phyloP scores from a whole-genome alignment of 2,329 filamentous ascomycete genomes.

The Aspergillus viridinutans region DNA sequence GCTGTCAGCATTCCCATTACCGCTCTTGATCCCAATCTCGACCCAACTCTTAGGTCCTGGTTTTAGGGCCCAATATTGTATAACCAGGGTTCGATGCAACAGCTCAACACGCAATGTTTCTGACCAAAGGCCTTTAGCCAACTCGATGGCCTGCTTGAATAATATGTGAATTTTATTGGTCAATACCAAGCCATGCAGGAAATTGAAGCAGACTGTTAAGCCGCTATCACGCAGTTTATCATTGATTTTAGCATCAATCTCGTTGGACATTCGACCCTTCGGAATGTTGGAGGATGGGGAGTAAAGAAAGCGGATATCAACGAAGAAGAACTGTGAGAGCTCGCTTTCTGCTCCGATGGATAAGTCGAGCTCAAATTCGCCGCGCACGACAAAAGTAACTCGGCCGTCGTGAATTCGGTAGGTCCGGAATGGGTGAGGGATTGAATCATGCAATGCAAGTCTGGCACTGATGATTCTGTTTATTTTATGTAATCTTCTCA shows the following conservation, averaged over 20 bases:
- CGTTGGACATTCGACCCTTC: constrained; percentile 56
- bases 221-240: constrained; percentile 65
- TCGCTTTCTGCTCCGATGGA: constrained; percentile 84
- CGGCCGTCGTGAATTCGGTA: constrained; percentile 81
- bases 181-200: constrained; percentile 80
- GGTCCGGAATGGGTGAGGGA: constrained; percentile 72
- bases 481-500: constrained; percentile 72
- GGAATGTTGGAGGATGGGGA: constrained; percentile 64
- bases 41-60: constrained; percentile 81
- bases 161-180: constrained; percentile 87
- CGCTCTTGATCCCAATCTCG: constrained; percentile 65
- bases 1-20: constrained; percentile 9
- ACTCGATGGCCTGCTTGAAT: constrained; percentile 67
- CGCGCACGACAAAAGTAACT: constrained; percentile 76
- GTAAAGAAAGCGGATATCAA: constrained; percentile 85
- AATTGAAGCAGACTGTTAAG: constrained; percentile 74
- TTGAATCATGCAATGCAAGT: constrained; percentile 77
- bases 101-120: constrained; percentile 72
- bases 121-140: constrained; percentile 70
- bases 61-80: constrained; percentile 84
- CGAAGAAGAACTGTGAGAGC: constrained; percentile 83
- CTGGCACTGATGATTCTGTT: constrained; percentile 79
- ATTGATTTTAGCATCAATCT: constrained; percentile 70
- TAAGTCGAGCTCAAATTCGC: constrained; percentile 90
- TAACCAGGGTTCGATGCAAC: constrained; percentile 73